Percentiles rank a stretch among this genome's conserved stretches.
These are phyloP conservation scores for Fusarium tanahbumbuense DNA, from an alignment of 2,329 filamentous ascomycete species.

Conservation along the genomic window DNA sequence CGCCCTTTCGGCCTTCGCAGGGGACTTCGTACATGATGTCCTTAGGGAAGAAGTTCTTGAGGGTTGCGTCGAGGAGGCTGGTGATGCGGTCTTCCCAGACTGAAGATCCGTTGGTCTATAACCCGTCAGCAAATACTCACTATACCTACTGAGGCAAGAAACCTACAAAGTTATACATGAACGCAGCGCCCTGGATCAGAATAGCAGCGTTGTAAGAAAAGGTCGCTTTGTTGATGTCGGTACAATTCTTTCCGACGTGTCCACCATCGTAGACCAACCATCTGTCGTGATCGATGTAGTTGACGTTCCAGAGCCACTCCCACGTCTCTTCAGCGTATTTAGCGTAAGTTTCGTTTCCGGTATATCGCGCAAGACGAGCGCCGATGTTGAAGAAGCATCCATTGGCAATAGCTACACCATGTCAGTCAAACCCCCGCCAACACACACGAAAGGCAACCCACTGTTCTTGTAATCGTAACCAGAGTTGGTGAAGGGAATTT, in stretches of 20 bases:
- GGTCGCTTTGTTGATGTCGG: slow-evolving; percentile 69
- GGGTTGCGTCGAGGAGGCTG: slow-evolving; percentile 63
- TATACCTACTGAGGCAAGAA: too few species aligned
- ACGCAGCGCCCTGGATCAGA: slow-evolving; percentile 71
- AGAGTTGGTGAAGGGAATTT: slow-evolving; percentile 78
- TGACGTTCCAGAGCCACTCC: slow-evolving; percentile 67
- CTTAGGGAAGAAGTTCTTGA: slow-evolving; percentile 66
- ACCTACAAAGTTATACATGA: slow-evolving; percentile 70
- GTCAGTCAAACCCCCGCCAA: not conserved
- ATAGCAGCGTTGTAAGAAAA: slow-evolving; percentile 76
- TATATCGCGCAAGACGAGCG: slow-evolving; percentile 78
- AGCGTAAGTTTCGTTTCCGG: slow-evolving; percentile 72
- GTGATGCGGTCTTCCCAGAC: slow-evolving; percentile 68
- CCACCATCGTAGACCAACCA: slow-evolving; percentile 75
- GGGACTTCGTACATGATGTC: slow-evolving; percentile 73
- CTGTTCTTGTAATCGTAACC: slow-evolving; percentile 83
- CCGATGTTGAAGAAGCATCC: slow-evolving; percentile 73
- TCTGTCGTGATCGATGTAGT: slow-evolving; percentile 68
- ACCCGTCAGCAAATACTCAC: too few species aligned
- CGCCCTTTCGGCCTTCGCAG: slow-evolving; percentile 67
- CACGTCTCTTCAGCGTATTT: slow-evolving; percentile 71
- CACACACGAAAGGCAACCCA: slow-evolving; percentile 42
- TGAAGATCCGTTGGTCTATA: slow-evolving; percentile 56
- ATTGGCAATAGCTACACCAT: slow-evolving; percentile 64
- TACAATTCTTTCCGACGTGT: slow-evolving; percentile 69